Conservation (phyloP, 352 stramenopile genomes). For the Phytophthora litchii region DNA sequence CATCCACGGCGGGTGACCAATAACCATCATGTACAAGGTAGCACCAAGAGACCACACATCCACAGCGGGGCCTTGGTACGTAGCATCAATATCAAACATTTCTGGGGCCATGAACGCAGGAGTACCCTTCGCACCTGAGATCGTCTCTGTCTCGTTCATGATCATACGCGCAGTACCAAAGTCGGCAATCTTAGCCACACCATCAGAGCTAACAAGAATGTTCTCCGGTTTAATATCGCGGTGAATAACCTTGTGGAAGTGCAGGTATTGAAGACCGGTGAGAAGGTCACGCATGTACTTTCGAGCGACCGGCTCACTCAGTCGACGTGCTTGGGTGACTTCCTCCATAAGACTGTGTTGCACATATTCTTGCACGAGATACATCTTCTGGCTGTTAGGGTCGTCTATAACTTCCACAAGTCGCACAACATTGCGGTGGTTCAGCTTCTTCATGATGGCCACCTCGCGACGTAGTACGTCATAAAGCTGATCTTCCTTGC, state of each 20-base stretch:
- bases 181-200: constrained; percentile 90
- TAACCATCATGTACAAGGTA: constrained; percentile 94
- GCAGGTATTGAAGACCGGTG: constrained; percentile 90
- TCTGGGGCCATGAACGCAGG: constrained; percentile 92
- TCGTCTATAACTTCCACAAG: constrained; percentile 96
- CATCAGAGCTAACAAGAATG: constrained; percentile 83
- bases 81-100: constrained; percentile 91
- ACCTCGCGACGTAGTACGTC: constrained; percentile 90
- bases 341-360: constrained; percentile 94
- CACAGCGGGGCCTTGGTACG: constrained; percentile 82
- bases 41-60: constrained; percentile 91
- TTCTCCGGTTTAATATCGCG: constrained; percentile 93
- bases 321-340: constrained; percentile 63
- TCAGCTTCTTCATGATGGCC: constrained; percentile 96
- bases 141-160: constrained; percentile 89
- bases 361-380: constrained; percentile 95
- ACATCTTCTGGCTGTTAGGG: constrained; percentile 93
- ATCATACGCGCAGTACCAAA: constrained; percentile 92
- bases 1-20: constrained; percentile 90
- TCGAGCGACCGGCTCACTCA: constrained; percentile 70
- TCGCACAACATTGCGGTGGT: constrained; percentile 93
- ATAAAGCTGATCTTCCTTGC: constrained; percentile 86
- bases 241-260: constrained; percentile 94
- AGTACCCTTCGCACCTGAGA: constrained; percentile 85
- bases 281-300: constrained; percentile 93